Conservation (phyloP, 2,329 filamentous ascomycete genomes). For the Colletotrichum shisoi region DNA sequence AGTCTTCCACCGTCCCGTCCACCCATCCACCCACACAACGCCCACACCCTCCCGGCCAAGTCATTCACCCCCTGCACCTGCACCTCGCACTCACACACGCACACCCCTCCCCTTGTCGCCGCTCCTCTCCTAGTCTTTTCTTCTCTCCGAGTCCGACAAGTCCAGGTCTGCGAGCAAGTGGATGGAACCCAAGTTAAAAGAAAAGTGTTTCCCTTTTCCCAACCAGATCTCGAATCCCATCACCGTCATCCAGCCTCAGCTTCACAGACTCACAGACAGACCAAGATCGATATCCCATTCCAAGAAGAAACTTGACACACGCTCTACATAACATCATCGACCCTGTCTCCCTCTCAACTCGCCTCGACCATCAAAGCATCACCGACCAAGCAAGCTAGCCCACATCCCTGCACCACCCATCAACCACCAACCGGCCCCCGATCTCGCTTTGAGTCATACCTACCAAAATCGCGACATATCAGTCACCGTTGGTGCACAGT, state of each 20-base stretch:
- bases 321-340: conserved; percentile 18
- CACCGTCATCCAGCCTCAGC: conserved; percentile 28
- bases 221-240: conserved; percentile 20
- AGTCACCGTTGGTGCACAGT: conserved; percentile 36
- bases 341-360: conserved; percentile 6
- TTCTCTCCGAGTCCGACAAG: conserved; percentile 39
- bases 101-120: conserved; percentile 33
- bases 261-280: conserved; percentile 28
- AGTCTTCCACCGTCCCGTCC: conserved; percentile 32
- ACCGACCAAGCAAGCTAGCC: conserved; percentile 33
- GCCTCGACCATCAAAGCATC: conserved; percentile 30
- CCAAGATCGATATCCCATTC: conserved; percentile 14
- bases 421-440: conserved; percentile 23
- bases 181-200: conserved; percentile 35
- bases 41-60: conserved; percentile 7
- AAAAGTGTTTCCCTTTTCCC: conserved; percentile 34
- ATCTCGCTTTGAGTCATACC: conserved; percentile 40
- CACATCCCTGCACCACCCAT: conserved; percentile 35
- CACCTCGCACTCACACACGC: conserved; percentile 27
- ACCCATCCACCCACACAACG: conserved; percentile 2
- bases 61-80: conserved; percentile 32
- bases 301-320: conserved; percentile 27
- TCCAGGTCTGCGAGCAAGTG: conserved; percentile 22
- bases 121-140: conserved; percentile 35
- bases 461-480: conserved; percentile 38